Evolutionary conservation across 768 basidiomycete species (phyloP), one percentile per base, ranked within the genome.

Genomic region (Rhizopogon vesiculosus): DNA sequence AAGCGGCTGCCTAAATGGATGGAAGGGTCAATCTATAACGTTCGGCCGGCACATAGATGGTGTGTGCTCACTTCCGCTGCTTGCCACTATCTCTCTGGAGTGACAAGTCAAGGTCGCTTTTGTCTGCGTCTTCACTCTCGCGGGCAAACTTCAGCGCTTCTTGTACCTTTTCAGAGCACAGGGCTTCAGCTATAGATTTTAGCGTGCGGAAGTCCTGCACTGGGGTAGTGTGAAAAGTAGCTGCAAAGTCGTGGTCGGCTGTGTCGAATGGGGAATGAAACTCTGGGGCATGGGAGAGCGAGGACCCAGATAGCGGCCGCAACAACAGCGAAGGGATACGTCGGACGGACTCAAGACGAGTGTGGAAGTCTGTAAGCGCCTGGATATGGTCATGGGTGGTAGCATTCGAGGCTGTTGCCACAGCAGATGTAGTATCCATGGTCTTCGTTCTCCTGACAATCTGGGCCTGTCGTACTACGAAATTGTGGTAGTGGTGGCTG

Each of bases 101-200:
- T 56, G 74, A 70, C 54, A 74, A 65, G 48, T 71, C 72, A 45
- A 87, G 71, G 42, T 79, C 80, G 18, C 71, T 76, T 15, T 69
- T 68, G 66, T 89, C 87, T 29, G 67, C 65, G 31, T 72, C 67
- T 63, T 84, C 78, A 56, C 87, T 87, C 22, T 78, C 76, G 45
- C 70, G 71, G 19, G 86, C 87, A 5, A 73, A 71, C 39, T 66
- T 68, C 52, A 90, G 69, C 2, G 86, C 87, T 0, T 78, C 72
- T 66, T 90, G 88, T 6, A 83, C 74, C 6, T 72, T 70, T 45
- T 79, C 79, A 5, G 81, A 79, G 25, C 74, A 68, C 4, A 85
- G 59, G 28, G 69, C 62, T 5, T 80, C 79, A n/a, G 70, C 68
- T 49, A 87, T 73, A 8, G 74, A 75, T 46, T 71, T 76, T 33